phyloP scores from a whole-genome alignment of 345 rosid species.

The Acer yangbiense region DNA sequence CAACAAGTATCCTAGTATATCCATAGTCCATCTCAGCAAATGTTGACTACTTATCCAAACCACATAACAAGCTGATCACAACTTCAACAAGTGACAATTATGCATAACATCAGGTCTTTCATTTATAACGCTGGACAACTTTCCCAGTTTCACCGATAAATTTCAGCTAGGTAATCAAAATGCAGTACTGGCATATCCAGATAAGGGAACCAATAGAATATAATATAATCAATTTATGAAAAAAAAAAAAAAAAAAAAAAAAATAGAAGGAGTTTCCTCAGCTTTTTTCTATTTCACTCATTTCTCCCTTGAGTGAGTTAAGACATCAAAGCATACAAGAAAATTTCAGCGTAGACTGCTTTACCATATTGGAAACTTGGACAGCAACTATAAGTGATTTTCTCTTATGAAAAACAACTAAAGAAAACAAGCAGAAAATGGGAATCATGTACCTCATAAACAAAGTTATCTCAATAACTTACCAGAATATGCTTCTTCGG shows the following conservation, averaged over 20 bases:
- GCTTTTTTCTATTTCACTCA: background rate
- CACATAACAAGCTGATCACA: background rate
- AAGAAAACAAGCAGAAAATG: background rate
- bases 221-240: background rate
- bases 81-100: background rate
- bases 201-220: background rate
- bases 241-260: background rate
- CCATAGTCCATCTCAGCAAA: background rate
- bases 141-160: background rate
- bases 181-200: background rate
- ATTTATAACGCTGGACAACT: background rate
- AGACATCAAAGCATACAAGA: background rate
- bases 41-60: background rate
- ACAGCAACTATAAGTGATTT: background rate
- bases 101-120: background rate
- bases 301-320: background rate
- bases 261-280: background rate
- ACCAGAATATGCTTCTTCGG: slow-evolving; percentile 78
- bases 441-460: background rate
- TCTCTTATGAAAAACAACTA: background rate
- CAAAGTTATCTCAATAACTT: slow-evolving; percentile 21
- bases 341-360: background rate
- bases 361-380: background rate
- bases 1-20: background rate
- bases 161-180: background rate